These are phyloP conservation scores for Solanum habrochaites DNA, from an alignment of 257 asterid genomes.

Conservation along the genomic window DNA sequence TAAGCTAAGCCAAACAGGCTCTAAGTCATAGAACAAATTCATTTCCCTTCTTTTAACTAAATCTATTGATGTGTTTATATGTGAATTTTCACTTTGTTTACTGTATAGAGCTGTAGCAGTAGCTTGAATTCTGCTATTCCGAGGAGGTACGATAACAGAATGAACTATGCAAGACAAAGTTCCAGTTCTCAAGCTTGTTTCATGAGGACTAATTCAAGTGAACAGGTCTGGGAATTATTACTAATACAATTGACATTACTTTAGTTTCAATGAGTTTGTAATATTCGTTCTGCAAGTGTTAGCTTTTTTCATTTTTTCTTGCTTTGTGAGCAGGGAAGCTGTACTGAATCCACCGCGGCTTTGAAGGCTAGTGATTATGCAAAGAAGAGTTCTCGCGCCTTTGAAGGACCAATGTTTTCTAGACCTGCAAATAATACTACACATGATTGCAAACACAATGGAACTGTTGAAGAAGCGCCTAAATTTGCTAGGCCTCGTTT, in stretches of 20 bases:
- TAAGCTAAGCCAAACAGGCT: no score
- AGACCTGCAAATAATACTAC: conserved; percentile 37
- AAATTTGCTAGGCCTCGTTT: conserved; percentile 31
- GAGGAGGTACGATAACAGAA: conserved; percentile 65
- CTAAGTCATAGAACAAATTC: not conserved
- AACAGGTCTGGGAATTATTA: conserved; percentile 21
- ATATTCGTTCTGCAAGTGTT: not conserved
- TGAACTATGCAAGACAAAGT: conserved; percentile 63
- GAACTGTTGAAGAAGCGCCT: conserved; percentile 32
- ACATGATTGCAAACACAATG: conserved; percentile 13
- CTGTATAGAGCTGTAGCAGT: conserved; percentile 51
- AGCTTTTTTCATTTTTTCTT: not conserved
- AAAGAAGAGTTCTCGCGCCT: conserved; percentile 6
- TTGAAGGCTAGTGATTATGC: conserved; percentile 17
- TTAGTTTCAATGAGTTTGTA: not conserved
- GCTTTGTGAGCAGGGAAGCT: conserved; percentile 25
- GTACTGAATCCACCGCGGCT: conserved; percentile 15
- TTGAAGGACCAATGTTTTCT: conserved; percentile 47
- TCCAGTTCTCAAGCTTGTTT: conserved; percentile 44
- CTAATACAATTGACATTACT: not conserved
- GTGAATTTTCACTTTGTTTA: not conserved
- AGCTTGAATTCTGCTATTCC: conserved; percentile 29
- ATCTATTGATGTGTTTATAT: not conserved
- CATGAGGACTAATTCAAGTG: conserved; percentile 54
- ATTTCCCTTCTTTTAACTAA: not conserved